Percentiles rank a stretch among this genome's conserved stretches.
These are phyloP conservation scores for Hymenoscyphus fructigenus DNA, from an alignment of 2,329 filamentous ascomycete genomes.

Conservation along the genomic window DNA sequence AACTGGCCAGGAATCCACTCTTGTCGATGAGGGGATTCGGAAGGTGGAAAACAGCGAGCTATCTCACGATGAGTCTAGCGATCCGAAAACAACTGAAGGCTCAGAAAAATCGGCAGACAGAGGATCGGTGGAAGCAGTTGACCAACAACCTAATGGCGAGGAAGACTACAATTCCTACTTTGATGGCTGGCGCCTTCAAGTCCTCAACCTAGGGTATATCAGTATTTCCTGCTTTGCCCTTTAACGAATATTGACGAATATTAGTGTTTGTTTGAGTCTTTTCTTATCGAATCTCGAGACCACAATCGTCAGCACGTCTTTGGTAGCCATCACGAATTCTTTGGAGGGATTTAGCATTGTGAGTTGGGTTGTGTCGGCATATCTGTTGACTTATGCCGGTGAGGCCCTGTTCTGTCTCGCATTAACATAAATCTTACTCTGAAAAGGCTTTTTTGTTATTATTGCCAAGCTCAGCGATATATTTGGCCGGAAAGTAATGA, in stretches of 20 bases:
- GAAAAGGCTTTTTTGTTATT: slow-evolving; percentile 55
- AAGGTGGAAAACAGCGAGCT: too few species aligned
- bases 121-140: too few species aligned
- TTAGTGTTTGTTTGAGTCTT: slow-evolving; percentile 29
- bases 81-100: too few species aligned
- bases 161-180: neutral
- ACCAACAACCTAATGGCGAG: too few species aligned
- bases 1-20: too few species aligned
- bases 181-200: neutral
- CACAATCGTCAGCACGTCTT: slow-evolving; percentile 9
- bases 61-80: too few species aligned
- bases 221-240: neutral
- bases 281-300: slow-evolving; percentile 2
- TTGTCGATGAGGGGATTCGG: too few species aligned
- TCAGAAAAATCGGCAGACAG: too few species aligned
- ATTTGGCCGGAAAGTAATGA: slow-evolving; percentile 15
- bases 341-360: slow-evolving; percentile 8
- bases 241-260: neutral
- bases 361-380: slow-evolving; percentile 12
- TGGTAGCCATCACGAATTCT: slow-evolving; percentile 14
- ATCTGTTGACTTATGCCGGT: slow-evolving; percentile 16
- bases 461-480: slow-evolving; percentile 47
- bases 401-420: neutral
- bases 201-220: neutral
- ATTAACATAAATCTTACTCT: slow-evolving; percentile 27